These are phyloP conservation scores for Suzukiozyma palmioleophila DNA, from an alignment of 1,139 yeast species.

Conservation along the genomic window DNA sequence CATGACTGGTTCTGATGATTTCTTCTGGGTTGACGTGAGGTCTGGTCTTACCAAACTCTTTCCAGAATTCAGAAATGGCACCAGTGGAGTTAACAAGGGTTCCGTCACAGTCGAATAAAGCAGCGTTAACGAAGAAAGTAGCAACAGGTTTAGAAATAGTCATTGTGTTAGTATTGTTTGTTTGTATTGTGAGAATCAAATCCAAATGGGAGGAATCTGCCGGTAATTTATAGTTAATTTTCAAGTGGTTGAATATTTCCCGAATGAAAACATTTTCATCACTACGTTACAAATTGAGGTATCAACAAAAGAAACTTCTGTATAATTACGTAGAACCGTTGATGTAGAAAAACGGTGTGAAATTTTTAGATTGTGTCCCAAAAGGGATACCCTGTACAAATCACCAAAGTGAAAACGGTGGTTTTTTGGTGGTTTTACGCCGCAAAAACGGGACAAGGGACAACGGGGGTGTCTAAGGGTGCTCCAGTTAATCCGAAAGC, in stretches of 20 bases:
- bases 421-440: no score
- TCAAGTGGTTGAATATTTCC: not conserved
- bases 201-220: not conserved
- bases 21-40: constrained; percentile 69
- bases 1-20: constrained; percentile 73
- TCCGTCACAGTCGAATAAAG: constrained; percentile 80
- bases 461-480: no score
- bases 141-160: constrained; percentile 39
- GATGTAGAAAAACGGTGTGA: no score
- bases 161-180: constrained; percentile 11
- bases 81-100: constrained; percentile 79
- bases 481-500: no score
- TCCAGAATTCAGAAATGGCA: constrained; percentile 81
- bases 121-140: constrained; percentile 43
- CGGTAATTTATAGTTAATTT: not conserved
- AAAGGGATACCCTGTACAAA: no score
- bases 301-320: no score
- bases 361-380: no score
- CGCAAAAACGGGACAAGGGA: no score
- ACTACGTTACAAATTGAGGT: no score
- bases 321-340: no score
- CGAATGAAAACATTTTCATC: no score
- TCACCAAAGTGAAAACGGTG: no score
- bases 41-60: constrained; percentile 62
- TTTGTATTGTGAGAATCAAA: not conserved